Evolutionary conservation across 179 eudicot genomes (phyloP), one percentile per base, ranked within the genome.

Genomic region (Beta macrorhiza): DNA sequence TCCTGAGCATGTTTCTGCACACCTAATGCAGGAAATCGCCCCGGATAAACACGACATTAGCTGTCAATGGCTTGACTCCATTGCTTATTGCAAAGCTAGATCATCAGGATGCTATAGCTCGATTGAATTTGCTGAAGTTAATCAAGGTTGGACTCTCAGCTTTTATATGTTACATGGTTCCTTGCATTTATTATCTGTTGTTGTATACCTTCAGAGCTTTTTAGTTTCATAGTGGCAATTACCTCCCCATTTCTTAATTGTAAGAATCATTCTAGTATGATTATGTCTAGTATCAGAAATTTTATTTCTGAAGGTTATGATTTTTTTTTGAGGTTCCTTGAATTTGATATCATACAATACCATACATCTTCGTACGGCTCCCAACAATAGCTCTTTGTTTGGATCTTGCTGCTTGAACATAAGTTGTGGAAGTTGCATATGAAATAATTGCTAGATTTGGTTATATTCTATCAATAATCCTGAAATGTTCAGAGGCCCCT

Each of bases 71-170:
- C 61, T 89, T 97, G 88, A 97, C 99, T 37, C 93, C 98, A 0
- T 86, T 97, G 89, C 97, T 97, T 62, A 91, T 97, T 78, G 92
- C 90, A 7, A 92, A 95, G 89, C 97, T 97, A 57, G 97, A 97
- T 84, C 97, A 97, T 79, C 99, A 87, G 86, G 99, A 97, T 91
- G 99, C 99, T 69, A 97, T 97, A 72, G 97, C 99, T 87, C 98
- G 99, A 63, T 92, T 97, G 82, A 94, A 97, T 88, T 85, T 97
- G 84, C 93, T 96, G 75, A 94, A 92, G 89, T 78, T 96, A 74
- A 96, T 96, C 56, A 96, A 96, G 98, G 99, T 96, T 32, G 8
- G 85, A 75, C 56, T 63, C 6, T 47, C 53, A 51, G 53, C 52
- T 69, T 19, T 25, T 32, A 0, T 14, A 20, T 67, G 17, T 70